These are phyloP conservation scores for Plasmodium chabaudi DNA, from an alignment of 169 alveolate genomes.

Conservation along the genomic window DNA sequence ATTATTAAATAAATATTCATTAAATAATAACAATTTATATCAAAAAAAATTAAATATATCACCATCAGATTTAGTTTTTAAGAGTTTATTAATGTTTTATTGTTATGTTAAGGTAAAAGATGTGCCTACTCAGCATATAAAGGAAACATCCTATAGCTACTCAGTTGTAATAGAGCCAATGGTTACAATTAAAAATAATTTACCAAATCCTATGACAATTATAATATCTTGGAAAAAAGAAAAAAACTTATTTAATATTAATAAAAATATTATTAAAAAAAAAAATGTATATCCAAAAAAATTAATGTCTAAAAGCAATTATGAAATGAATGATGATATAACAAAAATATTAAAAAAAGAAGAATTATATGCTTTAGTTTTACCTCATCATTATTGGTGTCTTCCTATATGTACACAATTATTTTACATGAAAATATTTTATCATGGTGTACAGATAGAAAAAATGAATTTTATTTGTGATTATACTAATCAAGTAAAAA, in stretches of 20 bases:
- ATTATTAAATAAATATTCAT: slow-evolving; percentile 54
- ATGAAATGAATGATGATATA: slow-evolving; percentile 69
- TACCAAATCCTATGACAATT: slow-evolving; percentile 82
- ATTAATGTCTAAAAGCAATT: slow-evolving; percentile 3
- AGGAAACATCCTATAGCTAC: slow-evolving; percentile 80
- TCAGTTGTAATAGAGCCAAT: slow-evolving; percentile 81
- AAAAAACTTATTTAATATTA: slow-evolving; percentile 34
- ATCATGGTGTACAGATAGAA: slow-evolving; percentile 74
- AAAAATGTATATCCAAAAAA: slow-evolving; percentile 8
- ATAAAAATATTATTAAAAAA: slow-evolving; percentile 17
- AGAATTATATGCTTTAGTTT: slow-evolving; percentile 76
- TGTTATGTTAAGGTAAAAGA: slow-evolving; percentile 80
- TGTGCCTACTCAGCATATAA: slow-evolving; percentile 80
- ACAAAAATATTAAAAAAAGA: slow-evolving; percentile 75
- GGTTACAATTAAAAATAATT: slow-evolving; percentile 78
- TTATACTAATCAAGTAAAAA: slow-evolving; percentile 32
- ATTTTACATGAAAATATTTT: slow-evolving; percentile 64
- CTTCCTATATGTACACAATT: slow-evolving; percentile 68
- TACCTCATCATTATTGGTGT: slow-evolving; percentile 80
- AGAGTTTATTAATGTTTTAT: slow-evolving; percentile 78
- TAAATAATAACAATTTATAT: slow-evolving; percentile 65
- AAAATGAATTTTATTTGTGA: slow-evolving; percentile 73
- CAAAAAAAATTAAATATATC: slow-evolving; percentile 78
- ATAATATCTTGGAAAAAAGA: slow-evolving; percentile 75
- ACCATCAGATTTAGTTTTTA: slow-evolving; percentile 78